Conservation (phyloP, 257 asterid genomes). For the Solanum appendiculatum region DNA sequence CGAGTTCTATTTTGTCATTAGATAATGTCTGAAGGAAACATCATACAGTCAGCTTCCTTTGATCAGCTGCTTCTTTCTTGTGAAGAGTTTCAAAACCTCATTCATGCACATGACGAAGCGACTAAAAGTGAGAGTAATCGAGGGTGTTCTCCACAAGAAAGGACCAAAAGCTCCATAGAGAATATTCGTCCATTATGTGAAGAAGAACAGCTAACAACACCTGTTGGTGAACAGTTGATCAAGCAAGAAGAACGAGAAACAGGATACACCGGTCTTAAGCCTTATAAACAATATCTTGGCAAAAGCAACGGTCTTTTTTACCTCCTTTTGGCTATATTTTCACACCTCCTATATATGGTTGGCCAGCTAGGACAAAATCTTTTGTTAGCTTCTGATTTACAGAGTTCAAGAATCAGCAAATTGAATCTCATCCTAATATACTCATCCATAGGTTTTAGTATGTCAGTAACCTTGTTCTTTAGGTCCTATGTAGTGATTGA, state of each 20-base stretch:
- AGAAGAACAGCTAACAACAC: constrained; percentile 19
- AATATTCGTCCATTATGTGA: constrained; percentile 29
- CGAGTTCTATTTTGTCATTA: constrained; percentile 10
- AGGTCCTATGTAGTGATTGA: constrained; percentile 19
- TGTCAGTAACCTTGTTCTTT: constrained; percentile 19
- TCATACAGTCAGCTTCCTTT: constrained; percentile 51
- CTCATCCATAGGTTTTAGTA: constrained; percentile 21
- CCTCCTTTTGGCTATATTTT: constrained; percentile 14
- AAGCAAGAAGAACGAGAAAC: constrained; percentile 38
- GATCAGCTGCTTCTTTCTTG: constrained; percentile 46
- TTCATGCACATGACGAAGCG: constrained; percentile 59
- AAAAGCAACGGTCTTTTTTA: constrained; percentile 29
- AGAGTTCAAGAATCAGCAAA: constrained; percentile 14
- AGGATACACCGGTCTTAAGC: constrained; percentile 30
- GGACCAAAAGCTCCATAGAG: constrained; percentile 11
- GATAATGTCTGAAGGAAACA: constrained; percentile 73
- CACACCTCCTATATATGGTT: constrained; percentile 26
- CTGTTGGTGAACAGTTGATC: constrained; percentile 30
- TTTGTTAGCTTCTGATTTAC: constrained; percentile 35
- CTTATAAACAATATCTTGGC: constrained; percentile 32
- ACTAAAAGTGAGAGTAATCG: constrained; percentile 40
- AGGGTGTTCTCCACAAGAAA: constrained; percentile 7
- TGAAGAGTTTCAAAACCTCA: constrained; percentile 60
- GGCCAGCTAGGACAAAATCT: constrained; percentile 38
- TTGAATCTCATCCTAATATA: constrained; percentile 18